Evolutionary conservation across 768 basidiomycete genomes (phyloP).

Genomic region (Rhodotorula diobovata): DNA sequence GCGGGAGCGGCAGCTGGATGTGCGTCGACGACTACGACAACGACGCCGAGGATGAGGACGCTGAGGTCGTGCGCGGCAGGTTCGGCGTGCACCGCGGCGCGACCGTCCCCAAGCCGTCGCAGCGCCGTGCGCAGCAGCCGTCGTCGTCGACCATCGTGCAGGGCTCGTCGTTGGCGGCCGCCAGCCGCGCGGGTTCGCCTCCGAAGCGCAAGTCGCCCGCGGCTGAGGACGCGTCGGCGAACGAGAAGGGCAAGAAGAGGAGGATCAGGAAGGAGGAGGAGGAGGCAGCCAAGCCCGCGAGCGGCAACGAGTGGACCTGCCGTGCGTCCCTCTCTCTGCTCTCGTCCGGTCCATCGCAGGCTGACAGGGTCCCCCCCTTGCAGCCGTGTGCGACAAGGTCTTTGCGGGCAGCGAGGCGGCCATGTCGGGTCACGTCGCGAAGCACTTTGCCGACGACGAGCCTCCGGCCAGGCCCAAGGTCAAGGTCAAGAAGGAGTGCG

Average conservation of each 20-base stretch:
- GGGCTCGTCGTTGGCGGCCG: too few species aligned
- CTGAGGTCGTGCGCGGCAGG: too few species aligned
- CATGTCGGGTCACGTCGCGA: slow-evolving; percentile 18
- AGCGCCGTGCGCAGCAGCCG: neutral
- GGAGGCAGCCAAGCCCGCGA: too few species aligned
- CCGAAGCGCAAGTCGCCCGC: neutral
- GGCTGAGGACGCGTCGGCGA: neutral
- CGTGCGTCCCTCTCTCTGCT: neutral
- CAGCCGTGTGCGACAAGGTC: slow-evolving; percentile 10
- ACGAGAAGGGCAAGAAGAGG: neutral
- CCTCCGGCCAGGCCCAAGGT: too few species aligned
- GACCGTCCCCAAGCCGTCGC: neutral
- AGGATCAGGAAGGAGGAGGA: neutral
- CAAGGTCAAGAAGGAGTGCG: neutral
- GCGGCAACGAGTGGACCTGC: slow-evolving; percentile 1
- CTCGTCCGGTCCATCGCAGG: neutral
- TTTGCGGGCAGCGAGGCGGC: slow-evolving; percentile 20
- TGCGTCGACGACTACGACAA: neutral
- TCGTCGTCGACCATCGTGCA: neutral
- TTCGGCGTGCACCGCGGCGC: too few species aligned
- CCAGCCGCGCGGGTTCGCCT: neutral
- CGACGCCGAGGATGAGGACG: neutral
- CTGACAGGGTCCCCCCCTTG: neutral
- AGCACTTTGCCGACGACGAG: neutral
- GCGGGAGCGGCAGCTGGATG: slow-evolving; percentile 4